These are phyloP conservation scores for Coniferiporia sulphurascens DNA, from an alignment of 1,284 basidiomycete genomes.

Conservation along the genomic window DNA sequence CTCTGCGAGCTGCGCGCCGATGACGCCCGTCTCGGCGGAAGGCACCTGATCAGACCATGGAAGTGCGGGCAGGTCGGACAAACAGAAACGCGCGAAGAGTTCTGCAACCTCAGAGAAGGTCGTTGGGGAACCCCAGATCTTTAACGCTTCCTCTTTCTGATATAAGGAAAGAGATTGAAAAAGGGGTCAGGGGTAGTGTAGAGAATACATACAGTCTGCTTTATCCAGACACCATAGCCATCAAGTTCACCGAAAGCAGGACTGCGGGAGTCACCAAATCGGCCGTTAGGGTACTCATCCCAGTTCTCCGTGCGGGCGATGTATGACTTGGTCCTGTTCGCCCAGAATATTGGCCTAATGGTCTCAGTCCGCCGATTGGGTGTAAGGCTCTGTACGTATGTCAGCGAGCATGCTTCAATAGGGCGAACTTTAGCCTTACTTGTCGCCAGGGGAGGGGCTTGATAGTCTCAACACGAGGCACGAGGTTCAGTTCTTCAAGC, in stretches of 20 bases:
- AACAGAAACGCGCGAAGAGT: constrained; percentile 83
- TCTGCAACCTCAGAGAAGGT: constrained; percentile 59
- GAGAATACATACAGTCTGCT: constrained; percentile 60
- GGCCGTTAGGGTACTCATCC: constrained; percentile 99
- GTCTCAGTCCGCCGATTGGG: constrained; percentile 83
- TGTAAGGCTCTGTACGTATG: constrained; percentile 65
- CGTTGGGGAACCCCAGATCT: constrained; percentile 85
- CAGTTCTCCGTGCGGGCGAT: constrained; percentile 91
- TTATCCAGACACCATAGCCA: constrained; percentile 86
- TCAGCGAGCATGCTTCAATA: constrained; percentile 17
- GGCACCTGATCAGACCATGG: constrained; percentile 96
- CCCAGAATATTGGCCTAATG: constrained; percentile 95
- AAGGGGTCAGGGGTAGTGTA: background rate
- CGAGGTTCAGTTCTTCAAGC: constrained; percentile 81
- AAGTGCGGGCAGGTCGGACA: constrained; percentile 64
- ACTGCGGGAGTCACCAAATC: constrained; percentile 94
- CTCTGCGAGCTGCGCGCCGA: constrained; percentile 73
- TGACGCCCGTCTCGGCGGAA: constrained; percentile 81
- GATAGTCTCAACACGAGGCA: constrained; percentile 80
- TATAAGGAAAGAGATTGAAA: constrained; percentile 9
- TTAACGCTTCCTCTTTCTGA: constrained; percentile 79
- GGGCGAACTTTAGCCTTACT: constrained; percentile 35
- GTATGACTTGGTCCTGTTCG: constrained; percentile 89
- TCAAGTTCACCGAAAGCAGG: constrained; percentile 98
- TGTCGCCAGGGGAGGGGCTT: constrained; percentile 93